Evolutionary conservation across 192 early-diverging fungal genomes (phyloP).

Genomic region (Entomortierella parvispora): DNA sequence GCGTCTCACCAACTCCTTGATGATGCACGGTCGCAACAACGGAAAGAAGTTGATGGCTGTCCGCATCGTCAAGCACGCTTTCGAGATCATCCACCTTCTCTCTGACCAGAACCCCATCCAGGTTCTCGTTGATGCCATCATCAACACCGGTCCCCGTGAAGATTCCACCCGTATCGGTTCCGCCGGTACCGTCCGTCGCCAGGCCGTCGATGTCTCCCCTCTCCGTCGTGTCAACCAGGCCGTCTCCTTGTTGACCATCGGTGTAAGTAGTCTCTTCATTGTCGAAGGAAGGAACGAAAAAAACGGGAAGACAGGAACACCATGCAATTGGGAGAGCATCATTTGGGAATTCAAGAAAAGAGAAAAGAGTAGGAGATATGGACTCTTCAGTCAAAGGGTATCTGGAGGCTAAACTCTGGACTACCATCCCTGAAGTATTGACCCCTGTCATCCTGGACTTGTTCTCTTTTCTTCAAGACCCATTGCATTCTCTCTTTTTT

Average conservation of each 20-base stretch:
- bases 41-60: constrained; percentile 99
- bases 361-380: too few relatives aligned
- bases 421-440: too few relatives aligned
- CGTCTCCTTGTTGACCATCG: constrained; percentile 93
- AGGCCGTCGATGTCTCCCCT: constrained; percentile 99
- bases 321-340: background rate
- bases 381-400: too few relatives aligned
- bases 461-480: too few relatives aligned
- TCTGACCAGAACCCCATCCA: constrained; percentile 99
- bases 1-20: constrained; percentile 98
- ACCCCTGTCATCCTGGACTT: too few relatives aligned
- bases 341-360: too few relatives aligned
- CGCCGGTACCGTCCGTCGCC: constrained; percentile 97
- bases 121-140: constrained; percentile 97
- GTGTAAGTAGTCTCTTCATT: constrained; percentile 63
- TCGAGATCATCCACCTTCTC: constrained; percentile 98
- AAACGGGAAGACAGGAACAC: background rate
- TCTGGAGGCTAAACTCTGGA: too few relatives aligned
- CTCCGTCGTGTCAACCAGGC: constrained; percentile 98
- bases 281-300: background rate
- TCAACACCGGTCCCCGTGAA: constrained; percentile 99
- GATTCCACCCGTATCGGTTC: constrained; percentile 99
- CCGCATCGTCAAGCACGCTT: constrained; percentile 99
- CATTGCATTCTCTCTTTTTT: constrained; percentile 1
- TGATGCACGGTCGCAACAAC: constrained; percentile 99